phyloP scores from a whole-genome alignment of 2,329 filamentous ascomycete genomes.

The Lecanoromycetidae sp. region DNA sequence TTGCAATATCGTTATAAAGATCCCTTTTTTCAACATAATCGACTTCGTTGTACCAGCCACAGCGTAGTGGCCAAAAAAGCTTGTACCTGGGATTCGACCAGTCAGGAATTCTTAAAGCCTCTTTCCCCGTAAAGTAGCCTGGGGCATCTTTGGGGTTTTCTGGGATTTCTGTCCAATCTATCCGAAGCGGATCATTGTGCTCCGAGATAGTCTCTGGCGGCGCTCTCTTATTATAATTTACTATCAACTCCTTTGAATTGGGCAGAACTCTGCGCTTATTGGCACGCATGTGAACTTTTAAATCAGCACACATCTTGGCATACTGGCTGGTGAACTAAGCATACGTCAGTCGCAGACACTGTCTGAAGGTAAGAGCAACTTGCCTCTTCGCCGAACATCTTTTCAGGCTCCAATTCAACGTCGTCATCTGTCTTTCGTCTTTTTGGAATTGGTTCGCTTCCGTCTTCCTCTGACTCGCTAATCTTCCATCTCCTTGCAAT shows the following conservation, averaged over 20 bases:
- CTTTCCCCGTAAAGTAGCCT: constrained; percentile 67
- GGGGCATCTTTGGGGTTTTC: constrained; percentile 48
- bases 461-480: constrained; percentile 73
- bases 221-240: constrained; percentile 82
- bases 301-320: constrained; percentile 68
- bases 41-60: constrained; percentile 80
- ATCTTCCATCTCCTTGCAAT: constrained; percentile 67
- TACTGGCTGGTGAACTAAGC: constrained; percentile 52
- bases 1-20: constrained; percentile 75
- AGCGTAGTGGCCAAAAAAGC: constrained; percentile 79
- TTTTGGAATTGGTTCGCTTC: constrained; percentile 65
- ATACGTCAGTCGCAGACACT: neutral
- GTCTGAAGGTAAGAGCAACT: constrained; percentile 23
- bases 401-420: constrained; percentile 46
- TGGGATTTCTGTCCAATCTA: constrained; percentile 86
- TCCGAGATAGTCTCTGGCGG: constrained; percentile 78
- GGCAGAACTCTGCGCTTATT: constrained; percentile 92
- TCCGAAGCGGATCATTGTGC: constrained; percentile 85
- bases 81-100: constrained; percentile 81
- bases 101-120: constrained; percentile 78
- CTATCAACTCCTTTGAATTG: constrained; percentile 92
- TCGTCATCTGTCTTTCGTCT: constrained; percentile 47
- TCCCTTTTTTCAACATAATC: constrained; percentile 73
- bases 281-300: constrained; percentile 79
- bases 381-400: constrained; percentile 78